These are phyloP conservation scores for Fusarium sp. DNA, from an alignment of 2,329 filamentous ascomycete species.

Conservation along the genomic window DNA sequence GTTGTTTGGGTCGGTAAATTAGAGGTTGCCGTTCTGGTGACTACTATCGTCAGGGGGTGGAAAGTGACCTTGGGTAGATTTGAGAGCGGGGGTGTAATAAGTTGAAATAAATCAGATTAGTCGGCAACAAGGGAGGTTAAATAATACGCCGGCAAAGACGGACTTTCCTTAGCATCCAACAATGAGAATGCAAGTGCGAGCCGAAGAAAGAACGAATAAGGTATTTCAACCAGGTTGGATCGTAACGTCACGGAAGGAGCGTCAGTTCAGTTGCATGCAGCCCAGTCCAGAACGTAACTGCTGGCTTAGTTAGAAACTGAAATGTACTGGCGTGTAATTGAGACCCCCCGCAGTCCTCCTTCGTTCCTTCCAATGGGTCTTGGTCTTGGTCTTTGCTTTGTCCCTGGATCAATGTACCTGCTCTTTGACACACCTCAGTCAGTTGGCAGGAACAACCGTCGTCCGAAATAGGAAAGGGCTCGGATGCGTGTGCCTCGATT, in stretches of 20 bases:
- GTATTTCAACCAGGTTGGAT: background rate
- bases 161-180: conserved; percentile 18
- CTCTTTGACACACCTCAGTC: conserved; percentile 37
- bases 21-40: conserved; percentile 31
- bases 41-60: conserved; percentile 40
- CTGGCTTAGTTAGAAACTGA: background rate
- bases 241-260: conserved; percentile 28
- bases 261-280: background rate
- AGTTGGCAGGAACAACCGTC: conserved; percentile 34
- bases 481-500: conserved; percentile 31
- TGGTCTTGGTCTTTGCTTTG: conserved; percentile 5
- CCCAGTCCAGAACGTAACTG: conserved; percentile 10
- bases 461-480: conserved; percentile 43
- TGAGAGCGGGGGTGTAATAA: conserved; percentile 43
- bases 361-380: conserved; percentile 12
- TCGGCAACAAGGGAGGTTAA: background rate
- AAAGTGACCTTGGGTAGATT: conserved; percentile 29
- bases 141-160: conserved; percentile 19
- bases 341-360: conserved; percentile 31
- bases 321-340: conserved; percentile 11
- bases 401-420: conserved; percentile 42
- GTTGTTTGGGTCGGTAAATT: conserved; percentile 37
- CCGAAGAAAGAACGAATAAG: conserved; percentile 26
- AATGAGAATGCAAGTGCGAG: conserved; percentile 32
- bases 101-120: conserved; percentile 18